These are phyloP conservation scores for Ceratocystis smalleyi DNA, from an alignment of 2,329 filamentous ascomycete genomes.

Conservation along the genomic window DNA sequence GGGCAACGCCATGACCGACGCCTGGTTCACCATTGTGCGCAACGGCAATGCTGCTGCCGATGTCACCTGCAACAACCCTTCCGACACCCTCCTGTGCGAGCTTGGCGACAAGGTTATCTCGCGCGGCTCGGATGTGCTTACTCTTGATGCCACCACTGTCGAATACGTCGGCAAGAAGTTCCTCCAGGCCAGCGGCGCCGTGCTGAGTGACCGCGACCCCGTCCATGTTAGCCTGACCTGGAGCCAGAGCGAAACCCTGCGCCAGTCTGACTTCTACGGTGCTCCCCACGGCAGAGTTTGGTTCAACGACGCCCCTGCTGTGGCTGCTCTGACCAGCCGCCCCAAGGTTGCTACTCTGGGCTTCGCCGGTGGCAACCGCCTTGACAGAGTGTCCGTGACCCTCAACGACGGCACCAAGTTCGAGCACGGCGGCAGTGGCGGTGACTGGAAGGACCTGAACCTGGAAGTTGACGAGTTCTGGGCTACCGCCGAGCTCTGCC, in stretches of 20 bases:
- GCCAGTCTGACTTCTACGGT: constrained; percentile 33
- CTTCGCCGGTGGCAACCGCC: constrained; percentile 32
- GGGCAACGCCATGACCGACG: constrained; percentile 39
- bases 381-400: constrained; percentile 36
- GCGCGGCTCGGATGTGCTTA: constrained; percentile 32
- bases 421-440: constrained; percentile 40
- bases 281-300: constrained; percentile 33
- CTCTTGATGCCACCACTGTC: constrained; percentile 34
- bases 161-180: constrained; percentile 42
- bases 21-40: constrained; percentile 42
- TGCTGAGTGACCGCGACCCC: constrained; percentile 51
- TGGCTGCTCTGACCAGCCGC: constrained; percentile 23
- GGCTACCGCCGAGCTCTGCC: constrained; percentile 34
- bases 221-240: constrained; percentile 38
- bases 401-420: constrained; percentile 34
- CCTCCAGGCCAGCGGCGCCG: constrained; percentile 38
- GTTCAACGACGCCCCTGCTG: constrained; percentile 38
- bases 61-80: constrained; percentile 42
- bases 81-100: constrained; percentile 40
- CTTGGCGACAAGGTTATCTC: constrained; percentile 53
- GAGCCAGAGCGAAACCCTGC: constrained; percentile 25
- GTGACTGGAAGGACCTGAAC: constrained; percentile 28
- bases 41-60: constrained; percentile 32
- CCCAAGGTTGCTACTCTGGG: constrained; percentile 27
- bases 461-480: constrained; percentile 35